These are phyloP conservation scores for Cryptococcus sp. DNA, from an alignment of 1,284 basidiomycete species.

Conservation along the genomic window DNA sequence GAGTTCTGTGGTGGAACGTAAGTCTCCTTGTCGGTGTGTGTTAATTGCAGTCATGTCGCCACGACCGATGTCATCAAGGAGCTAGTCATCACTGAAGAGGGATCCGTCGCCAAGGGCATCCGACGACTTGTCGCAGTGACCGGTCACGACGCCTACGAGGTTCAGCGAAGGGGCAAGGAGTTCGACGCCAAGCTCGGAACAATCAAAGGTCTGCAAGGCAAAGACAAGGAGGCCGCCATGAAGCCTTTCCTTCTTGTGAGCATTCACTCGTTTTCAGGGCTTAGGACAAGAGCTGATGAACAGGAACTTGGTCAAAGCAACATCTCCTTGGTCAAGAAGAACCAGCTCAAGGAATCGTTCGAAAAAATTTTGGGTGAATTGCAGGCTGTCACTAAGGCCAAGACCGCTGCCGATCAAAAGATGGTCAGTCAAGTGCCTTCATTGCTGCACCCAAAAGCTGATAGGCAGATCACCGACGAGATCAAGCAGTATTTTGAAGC, in stretches of 20 bases:
- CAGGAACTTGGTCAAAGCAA: slow-evolving; percentile 86
- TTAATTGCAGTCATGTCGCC: slow-evolving; percentile 67
- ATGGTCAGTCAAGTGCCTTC: slow-evolving; percentile 53
- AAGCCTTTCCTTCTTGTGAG: slow-evolving; percentile 75
- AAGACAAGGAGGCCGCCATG: slow-evolving; percentile 76
- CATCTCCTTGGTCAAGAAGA: slow-evolving; percentile 81
- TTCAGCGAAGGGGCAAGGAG: slow-evolving; percentile 64
- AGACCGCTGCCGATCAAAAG: slow-evolving; percentile 72
- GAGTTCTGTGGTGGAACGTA: slow-evolving; percentile 99
- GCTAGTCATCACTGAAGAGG: slow-evolving; percentile 91
- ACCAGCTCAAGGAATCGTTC: slow-evolving; percentile 71
- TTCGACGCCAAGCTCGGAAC: slow-evolving; percentile 63
- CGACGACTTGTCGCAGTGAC: slow-evolving; percentile 92
- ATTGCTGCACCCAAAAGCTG: background rate
- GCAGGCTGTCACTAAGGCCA: slow-evolving; percentile 80
- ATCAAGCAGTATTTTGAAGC: slow-evolving; percentile 70
- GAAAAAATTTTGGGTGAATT: slow-evolving; percentile 71
- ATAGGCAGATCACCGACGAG: slow-evolving; percentile 62
- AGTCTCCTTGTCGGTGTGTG: slow-evolving; percentile 40
- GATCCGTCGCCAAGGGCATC: slow-evolving; percentile 96
- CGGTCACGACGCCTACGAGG: slow-evolving; percentile 84
- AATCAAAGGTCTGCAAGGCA: slow-evolving; percentile 64
- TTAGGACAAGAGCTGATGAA: background rate
- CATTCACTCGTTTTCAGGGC: background rate
- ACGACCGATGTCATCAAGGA: slow-evolving; percentile 95